phyloP scores from a whole-genome alignment of 371 early-diverging fungal genomes.

The Sporodiniella umbellata region DNA sequence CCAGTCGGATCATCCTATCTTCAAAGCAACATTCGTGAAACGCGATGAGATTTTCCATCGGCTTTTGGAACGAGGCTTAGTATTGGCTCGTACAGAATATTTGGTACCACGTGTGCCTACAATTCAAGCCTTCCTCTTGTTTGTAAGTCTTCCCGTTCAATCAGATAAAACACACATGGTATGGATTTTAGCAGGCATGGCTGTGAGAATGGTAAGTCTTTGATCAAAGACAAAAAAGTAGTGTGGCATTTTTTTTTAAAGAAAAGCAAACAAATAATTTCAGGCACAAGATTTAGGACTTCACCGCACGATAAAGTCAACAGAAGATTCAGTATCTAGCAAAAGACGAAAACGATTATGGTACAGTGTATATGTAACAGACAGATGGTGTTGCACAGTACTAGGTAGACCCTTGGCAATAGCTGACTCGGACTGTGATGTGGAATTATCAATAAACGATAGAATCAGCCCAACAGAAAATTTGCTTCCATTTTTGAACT shows the following conservation, averaged over 20 bases:
- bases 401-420: slow-evolving; percentile 43
- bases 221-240: no score
- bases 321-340: slow-evolving; percentile 11
- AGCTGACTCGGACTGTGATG: slow-evolving; percentile 39
- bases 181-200: slow-evolving; percentile 49
- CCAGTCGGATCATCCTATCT: slow-evolving; percentile 21
- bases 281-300: slow-evolving; percentile 40
- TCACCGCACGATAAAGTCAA: slow-evolving; percentile 24
- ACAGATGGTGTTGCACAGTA: slow-evolving; percentile 40
- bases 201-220: slow-evolving; percentile 38
- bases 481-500: slow-evolving; percentile 21
- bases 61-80: slow-evolving; percentile 23
- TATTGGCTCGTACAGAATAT: slow-evolving; percentile 29
- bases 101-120: slow-evolving; percentile 33
- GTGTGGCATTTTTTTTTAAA: neutral
- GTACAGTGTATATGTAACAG: slow-evolving; percentile 29
- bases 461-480: slow-evolving; percentile 9
- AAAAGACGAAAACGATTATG: slow-evolving; percentile 25
- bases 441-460: slow-evolving; percentile 17
- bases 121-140: slow-evolving; percentile 39
- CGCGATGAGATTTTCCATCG: slow-evolving; percentile 29
- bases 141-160: slow-evolving; percentile 36
- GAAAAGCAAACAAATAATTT: neutral
- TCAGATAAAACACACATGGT: slow-evolving; percentile 30
- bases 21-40: slow-evolving; percentile 18